phyloP scores from a whole-genome alignment of 345 rosid species.

The Hypericum androsaemum region DNA sequence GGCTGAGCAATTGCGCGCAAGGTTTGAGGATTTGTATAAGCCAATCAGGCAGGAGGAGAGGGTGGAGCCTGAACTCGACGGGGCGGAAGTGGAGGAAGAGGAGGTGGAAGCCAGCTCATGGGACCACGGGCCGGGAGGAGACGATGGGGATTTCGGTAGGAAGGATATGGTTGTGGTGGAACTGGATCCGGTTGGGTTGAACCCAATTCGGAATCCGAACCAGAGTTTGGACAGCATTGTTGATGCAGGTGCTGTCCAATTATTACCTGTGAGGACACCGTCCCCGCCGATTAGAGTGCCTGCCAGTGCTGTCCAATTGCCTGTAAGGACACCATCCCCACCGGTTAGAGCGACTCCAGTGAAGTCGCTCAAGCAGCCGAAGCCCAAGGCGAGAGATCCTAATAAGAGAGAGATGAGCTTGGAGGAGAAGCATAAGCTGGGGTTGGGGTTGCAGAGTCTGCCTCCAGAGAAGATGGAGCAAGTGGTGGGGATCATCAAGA shows the following conservation, averaged over 20 bases:
- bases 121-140: constrained; percentile 26
- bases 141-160: constrained; percentile 15
- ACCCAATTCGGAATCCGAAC: too few relatives aligned
- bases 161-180: constrained; percentile 10
- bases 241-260: constrained; percentile 12
- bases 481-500: constrained; percentile 64
- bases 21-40: constrained; percentile 40
- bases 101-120: constrained; percentile 43
- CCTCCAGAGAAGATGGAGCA: constrained; percentile 82
- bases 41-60: constrained; percentile 29
- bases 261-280: constrained; percentile 23
- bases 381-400: constrained; percentile 79
- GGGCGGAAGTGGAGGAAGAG: constrained; percentile 16
- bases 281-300: constrained; percentile 24
- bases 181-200: constrained; percentile 17
- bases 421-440: constrained; percentile 62
- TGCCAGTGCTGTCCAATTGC: constrained; percentile 17
- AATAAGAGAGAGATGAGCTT: constrained; percentile 65
- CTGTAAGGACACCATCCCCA: constrained; percentile 28
- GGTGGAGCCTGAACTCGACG: constrained; percentile 2
- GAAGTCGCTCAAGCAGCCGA: constrained; percentile 45
- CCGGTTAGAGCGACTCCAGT: constrained; percentile 22
- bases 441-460: constrained; percentile 58
- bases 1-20: constrained; percentile 42
- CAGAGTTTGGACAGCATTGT: too few relatives aligned